Evolutionary conservation across 2,329 filamentous ascomycete genomes (phyloP), one percentile per base, ranked within the genome.

Genomic region (Zymoseptoria brevis): DNA sequence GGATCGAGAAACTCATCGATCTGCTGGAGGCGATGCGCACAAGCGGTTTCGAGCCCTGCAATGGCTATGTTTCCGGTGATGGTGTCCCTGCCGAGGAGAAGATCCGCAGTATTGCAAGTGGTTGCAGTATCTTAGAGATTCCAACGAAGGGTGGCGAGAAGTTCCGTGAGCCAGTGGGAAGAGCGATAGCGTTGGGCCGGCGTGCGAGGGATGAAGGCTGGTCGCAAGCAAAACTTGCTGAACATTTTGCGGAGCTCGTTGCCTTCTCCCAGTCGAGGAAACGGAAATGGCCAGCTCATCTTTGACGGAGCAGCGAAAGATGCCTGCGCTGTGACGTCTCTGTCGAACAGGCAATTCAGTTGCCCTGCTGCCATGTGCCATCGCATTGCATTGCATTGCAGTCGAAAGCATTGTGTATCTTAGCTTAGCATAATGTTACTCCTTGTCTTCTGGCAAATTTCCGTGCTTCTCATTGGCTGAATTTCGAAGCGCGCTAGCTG

Each of bases 181-280:
- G 55, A 24, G 59, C 59, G 2, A 50, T 61, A 21, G 56, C 51
- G 6, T n/a, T 63, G 6, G 55, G 55, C 4, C 41, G 55, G 19
- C 55, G 61, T 19, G 61, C 61, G 3, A 56, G 61, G 26, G 49
- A 59, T 22, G 59, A 63, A 56, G 48, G 35, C 1, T 61, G 61
- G 61, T 55, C 54, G 19, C 16, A 52, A 19, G 50, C 49, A 19
- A 56, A 61, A 53, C 53, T 63, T 8, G 53, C 26, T 41, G 26
- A 22, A 16, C 54, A 54, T 2, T 60, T 63, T 53, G 29, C 30
- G 16, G 50, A 51, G 7, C 57, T 62, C 41, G 58, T 62, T 11
- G 35, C 35, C 35, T 45, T 45, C 35, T 45, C 16, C 35, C 11
- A n/a, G 13, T 45, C 35, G 35, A n/a, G 13, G 13, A 45, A 45